Conservation (phyloP, 192 early-diverging fungal genomes). For the Rhizophagus sp. region DNA sequence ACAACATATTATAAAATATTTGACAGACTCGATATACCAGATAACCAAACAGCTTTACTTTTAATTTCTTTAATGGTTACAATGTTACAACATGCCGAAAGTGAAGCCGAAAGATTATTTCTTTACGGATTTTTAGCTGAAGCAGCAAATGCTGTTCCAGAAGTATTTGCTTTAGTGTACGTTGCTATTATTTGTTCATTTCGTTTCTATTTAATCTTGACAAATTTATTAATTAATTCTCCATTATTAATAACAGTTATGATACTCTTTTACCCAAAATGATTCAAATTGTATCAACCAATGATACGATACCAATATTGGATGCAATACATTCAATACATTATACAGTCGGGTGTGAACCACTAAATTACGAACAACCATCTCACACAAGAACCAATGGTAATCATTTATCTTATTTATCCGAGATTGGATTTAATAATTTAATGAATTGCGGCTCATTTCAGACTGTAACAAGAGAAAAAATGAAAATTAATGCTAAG, state of each 20-base stretch:
- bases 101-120: constrained; percentile 68
- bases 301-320: constrained; percentile 62
- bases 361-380: not conserved
- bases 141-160: constrained; percentile 67
- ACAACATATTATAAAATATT: constrained; percentile 66
- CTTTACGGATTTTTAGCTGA: constrained; percentile 79
- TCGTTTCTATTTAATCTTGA: not conserved
- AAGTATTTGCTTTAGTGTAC: constrained; percentile 69
- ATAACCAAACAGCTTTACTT: constrained; percentile 64
- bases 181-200: not conserved
- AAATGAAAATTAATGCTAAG: constrained; percentile 37
- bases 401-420: constrained; percentile 48
- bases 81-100: constrained; percentile 71
- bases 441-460: constrained; percentile 49
- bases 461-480: constrained; percentile 44
- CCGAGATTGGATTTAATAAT: constrained; percentile 52
- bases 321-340: constrained; percentile 72
- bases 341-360: constrained; percentile 55
- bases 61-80: constrained; percentile 66
- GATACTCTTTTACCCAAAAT: constrained; percentile 71
- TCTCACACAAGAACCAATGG: not conserved
- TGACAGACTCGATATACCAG: constrained; percentile 61
- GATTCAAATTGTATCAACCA: constrained; percentile 66
- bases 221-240: not conserved
- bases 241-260: constrained; percentile 22